These are phyloP conservation scores for Coprinopsis marcescibilis DNA, from an alignment of 768 basidiomycete species.

Conservation along the genomic window DNA sequence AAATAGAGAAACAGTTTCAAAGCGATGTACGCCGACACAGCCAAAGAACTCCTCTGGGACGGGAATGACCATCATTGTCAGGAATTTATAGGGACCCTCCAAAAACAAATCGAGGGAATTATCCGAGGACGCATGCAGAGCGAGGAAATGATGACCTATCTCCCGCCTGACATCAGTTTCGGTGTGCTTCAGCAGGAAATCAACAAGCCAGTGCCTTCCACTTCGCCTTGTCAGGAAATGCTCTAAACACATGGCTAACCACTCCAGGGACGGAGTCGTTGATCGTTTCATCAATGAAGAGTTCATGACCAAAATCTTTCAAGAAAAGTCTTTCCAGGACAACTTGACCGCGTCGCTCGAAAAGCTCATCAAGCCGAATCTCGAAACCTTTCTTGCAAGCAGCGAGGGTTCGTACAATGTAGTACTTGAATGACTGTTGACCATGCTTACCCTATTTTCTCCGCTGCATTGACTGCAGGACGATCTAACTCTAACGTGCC, in stretches of 20 bases:
- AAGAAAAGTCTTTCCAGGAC: slow-evolving; percentile 9
- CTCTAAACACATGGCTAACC: background rate
- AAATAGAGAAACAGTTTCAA: slow-evolving; percentile 58
- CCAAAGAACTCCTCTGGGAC: background rate
- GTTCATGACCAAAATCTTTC: background rate
- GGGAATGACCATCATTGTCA: slow-evolving; percentile 1
- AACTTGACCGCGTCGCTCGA: slow-evolving; percentile 8
- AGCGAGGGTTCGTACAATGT: background rate
- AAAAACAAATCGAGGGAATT: slow-evolving; percentile 55
- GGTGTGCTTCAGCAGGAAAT: slow-evolving; percentile 67
- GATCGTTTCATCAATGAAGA: slow-evolving; percentile 11
- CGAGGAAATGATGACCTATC: slow-evolving; percentile 48
- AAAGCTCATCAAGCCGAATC: slow-evolving; percentile 5
- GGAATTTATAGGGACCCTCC: slow-evolving; percentile 54
- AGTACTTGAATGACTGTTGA: background rate
- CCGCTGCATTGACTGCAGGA: too few species aligned
- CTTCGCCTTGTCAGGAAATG: background rate
- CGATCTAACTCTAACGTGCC: too few species aligned
- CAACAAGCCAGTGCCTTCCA: slow-evolving; percentile 43
- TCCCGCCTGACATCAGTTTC: slow-evolving; percentile 47
- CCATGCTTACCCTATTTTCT: background rate
- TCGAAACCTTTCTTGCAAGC: background rate
- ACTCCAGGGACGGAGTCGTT: slow-evolving; percentile 7
- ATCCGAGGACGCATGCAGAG: slow-evolving; percentile 48
- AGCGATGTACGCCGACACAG: slow-evolving; percentile 43